A percentile compares a stretch with the other conserved stretches of the same genome.
Evolutionary conservation across 2,329 filamentous ascomycete species (phyloP).

Genomic region (Didymella exigua): DNA sequence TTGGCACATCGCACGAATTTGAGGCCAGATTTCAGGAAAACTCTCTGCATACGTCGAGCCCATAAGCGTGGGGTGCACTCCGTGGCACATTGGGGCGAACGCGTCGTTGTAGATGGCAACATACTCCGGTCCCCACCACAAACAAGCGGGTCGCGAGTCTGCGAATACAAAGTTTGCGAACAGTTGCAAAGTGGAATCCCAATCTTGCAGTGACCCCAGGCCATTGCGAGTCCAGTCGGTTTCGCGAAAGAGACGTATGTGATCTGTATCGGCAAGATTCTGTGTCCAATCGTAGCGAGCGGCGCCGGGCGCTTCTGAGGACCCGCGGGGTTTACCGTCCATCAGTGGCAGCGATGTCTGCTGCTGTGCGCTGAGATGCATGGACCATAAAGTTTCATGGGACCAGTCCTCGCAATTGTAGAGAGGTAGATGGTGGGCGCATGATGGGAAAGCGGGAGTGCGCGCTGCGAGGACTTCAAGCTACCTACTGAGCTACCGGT

Average conservation of each 20-base stretch:
- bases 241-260: conserved; percentile 32
- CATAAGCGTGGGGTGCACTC: conserved; percentile 35
- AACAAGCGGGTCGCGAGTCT: conserved; percentile 31
- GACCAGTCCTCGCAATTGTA: background rate
- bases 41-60: conserved; percentile 25
- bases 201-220: conserved; percentile 25
- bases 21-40: conserved; percentile 29
- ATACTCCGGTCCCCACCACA: conserved; percentile 36
- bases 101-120: conserved; percentile 36
- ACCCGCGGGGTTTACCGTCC: background rate
- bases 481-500: background rate
- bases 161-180: conserved; percentile 33
- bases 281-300: conserved; percentile 26
- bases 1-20: conserved; percentile 28
- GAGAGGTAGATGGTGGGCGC: too few relatives aligned
- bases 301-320: background rate
- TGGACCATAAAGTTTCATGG: background rate
- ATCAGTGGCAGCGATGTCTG: background rate
- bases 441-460: background rate
- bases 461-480: background rate
- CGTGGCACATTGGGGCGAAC: conserved; percentile 26
- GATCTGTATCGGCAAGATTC: conserved; percentile 26
- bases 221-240: conserved; percentile 28
- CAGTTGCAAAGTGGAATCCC: conserved; percentile 25
- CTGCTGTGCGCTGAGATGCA: background rate